Evolutionary conservation across 192 early-diverging fungal species (phyloP), one percentile per base, ranked within the genome.

Genomic region (Coemansia sp.): DNA sequence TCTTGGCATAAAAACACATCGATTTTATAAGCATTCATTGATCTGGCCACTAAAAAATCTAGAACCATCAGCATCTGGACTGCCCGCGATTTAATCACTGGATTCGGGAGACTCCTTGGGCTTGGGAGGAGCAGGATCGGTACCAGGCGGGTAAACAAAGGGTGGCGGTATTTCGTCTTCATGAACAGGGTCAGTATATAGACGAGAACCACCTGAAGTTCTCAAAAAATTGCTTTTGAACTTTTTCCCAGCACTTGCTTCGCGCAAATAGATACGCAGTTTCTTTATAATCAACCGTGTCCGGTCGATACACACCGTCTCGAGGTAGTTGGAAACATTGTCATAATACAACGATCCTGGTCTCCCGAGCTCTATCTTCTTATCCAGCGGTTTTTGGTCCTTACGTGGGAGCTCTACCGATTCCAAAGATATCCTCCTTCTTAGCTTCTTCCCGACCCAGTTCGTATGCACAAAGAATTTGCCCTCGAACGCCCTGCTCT

Each of bases 401-500:
- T 29, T 45, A 15, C 47, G 50, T 7, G 72, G 60, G 34, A 64
- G 13, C 10, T 33, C 33, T 61, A 74, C 59, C 0, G 50, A 52
- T 8, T 40, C 45, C 2, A 74, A 23, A 6, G 52, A 19, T 19
- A 74, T 29, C 55, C 36, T 47, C 47, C 57, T 7, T 57, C 62
- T 67, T 10, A 34, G 55, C 25, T 17, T 19, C 57, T 64, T 64
- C 30, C 40, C 42, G 27, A 64, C 61, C 65, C 61, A 67, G 27
- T 67, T 67, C 17, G 65, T 60, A 17, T 67, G 57, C 29, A 59
- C n/a, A 7, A 50, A n/a, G 40, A n/a, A 13, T 17, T 48, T 45
- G 28, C 71, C 71, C 7, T 52, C 28, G 70, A 91, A 85, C 5
- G 93, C 94, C 28, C 88, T 73, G 63, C 89, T 68, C 33, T 86